A percentile compares a stretch with the other conserved stretches of the same genome.
Conservation (phyloP, 2,329 filamentous ascomycete species). For the Lasiodiplodia sp. region DNA sequence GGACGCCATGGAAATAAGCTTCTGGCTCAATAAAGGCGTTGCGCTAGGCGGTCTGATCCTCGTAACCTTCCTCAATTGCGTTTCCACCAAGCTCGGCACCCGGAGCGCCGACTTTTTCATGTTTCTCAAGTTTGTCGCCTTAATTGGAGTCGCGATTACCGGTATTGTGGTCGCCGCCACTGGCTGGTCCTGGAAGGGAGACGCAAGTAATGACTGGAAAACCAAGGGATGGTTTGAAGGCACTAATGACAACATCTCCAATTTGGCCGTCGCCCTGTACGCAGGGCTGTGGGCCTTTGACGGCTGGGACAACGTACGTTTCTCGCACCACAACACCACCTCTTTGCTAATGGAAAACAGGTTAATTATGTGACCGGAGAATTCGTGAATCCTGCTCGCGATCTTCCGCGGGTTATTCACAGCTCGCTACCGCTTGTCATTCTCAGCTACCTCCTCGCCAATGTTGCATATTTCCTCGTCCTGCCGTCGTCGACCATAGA, state of each 20-base stretch:
- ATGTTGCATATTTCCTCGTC: conserved; percentile 93
- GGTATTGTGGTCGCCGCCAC: conserved; percentile 90
- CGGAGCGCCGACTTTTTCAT: conserved; percentile 91
- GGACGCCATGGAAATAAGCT: conserved; percentile 80
- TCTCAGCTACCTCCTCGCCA: conserved; percentile 86
- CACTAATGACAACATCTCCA: conserved; percentile 79
- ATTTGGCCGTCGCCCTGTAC: conserved; percentile 93
- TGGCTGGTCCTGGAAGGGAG: conserved; percentile 78
- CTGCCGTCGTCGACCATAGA: conserved; percentile 82
- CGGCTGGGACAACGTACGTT: conserved; percentile 94
- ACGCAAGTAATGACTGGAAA: conserved; percentile 86
- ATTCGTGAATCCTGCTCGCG: conserved; percentile 88
- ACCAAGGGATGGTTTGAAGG: conserved; percentile 85
- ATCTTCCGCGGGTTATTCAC: conserved; percentile 93
- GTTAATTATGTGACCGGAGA: conserved; percentile 98
- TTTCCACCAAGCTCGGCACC: conserved; percentile 88
- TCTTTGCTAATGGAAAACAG: conserved; percentile 53
- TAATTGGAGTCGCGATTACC: conserved; percentile 84
- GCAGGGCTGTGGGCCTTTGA: conserved; percentile 98
- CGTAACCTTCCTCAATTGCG: conserved; percentile 86
- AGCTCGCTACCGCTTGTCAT: conserved; percentile 97
- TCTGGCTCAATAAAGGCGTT: conserved; percentile 90
- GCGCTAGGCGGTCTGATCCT: conserved; percentile 77
- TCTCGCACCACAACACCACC: not conserved
- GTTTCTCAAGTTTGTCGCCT: conserved; percentile 93